These are phyloP conservation scores for Tillandsia fasciculata DNA, from an alignment of 176 grass and related monocot species.

Conservation along the genomic window DNA sequence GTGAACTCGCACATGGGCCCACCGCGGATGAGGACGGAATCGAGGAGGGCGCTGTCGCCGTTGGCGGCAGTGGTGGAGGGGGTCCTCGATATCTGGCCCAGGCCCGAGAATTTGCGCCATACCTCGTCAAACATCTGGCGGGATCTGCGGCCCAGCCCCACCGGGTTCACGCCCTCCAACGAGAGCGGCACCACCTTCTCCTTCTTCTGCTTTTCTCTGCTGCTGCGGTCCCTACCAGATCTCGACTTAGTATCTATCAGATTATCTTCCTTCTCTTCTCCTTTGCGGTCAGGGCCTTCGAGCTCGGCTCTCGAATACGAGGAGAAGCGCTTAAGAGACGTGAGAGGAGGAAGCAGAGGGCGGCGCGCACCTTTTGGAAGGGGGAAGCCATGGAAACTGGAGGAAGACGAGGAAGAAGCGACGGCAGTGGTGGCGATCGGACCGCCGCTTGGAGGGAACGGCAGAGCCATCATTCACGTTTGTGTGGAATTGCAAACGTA, in stretches of 20 bases:
- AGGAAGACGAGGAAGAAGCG: not conserved
- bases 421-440: not conserved
- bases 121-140: constrained; percentile 96
- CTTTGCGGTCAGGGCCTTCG: not conserved
- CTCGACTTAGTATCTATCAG: no score
- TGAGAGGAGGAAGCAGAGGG: constrained; percentile 6
- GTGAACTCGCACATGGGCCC: constrained; percentile 93
- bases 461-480: no score
- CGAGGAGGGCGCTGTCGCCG: constrained; percentile 29
- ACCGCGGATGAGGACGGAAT: constrained; percentile 38
- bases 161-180: constrained; percentile 74
- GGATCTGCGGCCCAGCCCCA: constrained; percentile 70
- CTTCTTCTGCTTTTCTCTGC: not conserved
- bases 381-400: not conserved
- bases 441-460: not conserved
- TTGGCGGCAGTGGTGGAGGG: constrained; percentile 37
- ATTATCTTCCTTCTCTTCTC: constrained; percentile 4
- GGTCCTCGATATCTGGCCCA: constrained; percentile 86
- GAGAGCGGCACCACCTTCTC: constrained; percentile 9
- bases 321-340: not conserved
- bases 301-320: constrained; percentile 9
- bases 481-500: no score
- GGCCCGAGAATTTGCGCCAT: constrained; percentile 95
- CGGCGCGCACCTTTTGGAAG: not conserved
- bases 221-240: not conserved